Base-by-base conservation (phyloP, 2,329 filamentous ascomycete species). In the Fusarium anthophilum region DNA sequence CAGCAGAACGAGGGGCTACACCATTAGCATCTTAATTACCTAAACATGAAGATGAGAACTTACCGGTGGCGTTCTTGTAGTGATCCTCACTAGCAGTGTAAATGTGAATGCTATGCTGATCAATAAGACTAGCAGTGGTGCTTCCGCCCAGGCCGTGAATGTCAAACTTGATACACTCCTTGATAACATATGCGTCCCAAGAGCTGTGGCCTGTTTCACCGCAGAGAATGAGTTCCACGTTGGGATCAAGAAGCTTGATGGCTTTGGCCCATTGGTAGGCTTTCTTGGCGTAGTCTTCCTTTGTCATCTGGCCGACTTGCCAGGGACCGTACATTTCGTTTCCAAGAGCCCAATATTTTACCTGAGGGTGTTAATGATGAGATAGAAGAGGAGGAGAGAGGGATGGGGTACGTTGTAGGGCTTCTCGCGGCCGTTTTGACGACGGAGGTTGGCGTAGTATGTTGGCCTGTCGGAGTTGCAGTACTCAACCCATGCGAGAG, bases 341-440 rank as follows among this genome's bases (percentile, higher is more conserved):
- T 15, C 94, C 94, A 32, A 96, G 88, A 4, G 93, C 93, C 94
- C 94, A 96, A 86, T 95, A 96, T 83, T 94, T 94, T 77, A 95
- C 86, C 81, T 82, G 59, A 12, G 12, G 5, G 14, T 39, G 53
- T 66, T 43, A 69, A 48, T 30, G 30, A 35, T 18, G 15, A 2
- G 8, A 17, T 4, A 0, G 13, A 5, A 51, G 26, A 24, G 9
- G 17, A n/a, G 9, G 5, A 8, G 6, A 8, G 11, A 11, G 2
- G n/a, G 17, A 15, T 5, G 6, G 58, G 66, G 24, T 62, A 80
- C 82, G 67, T 91, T 91, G 83, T 96, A 96, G 9, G 94, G 94
- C 83, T 94, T 89, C 63, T 91, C 87, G 38, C 89, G 91, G 17
- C 94, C 94, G 82, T 96, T 92, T 76, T 92, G 87, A 18, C 94